A percentile compares a stretch with the other conserved stretches of the same genome.
phyloP scores from a whole-genome alignment of 805 yeast species.

The Kazachstania viticola region DNA sequence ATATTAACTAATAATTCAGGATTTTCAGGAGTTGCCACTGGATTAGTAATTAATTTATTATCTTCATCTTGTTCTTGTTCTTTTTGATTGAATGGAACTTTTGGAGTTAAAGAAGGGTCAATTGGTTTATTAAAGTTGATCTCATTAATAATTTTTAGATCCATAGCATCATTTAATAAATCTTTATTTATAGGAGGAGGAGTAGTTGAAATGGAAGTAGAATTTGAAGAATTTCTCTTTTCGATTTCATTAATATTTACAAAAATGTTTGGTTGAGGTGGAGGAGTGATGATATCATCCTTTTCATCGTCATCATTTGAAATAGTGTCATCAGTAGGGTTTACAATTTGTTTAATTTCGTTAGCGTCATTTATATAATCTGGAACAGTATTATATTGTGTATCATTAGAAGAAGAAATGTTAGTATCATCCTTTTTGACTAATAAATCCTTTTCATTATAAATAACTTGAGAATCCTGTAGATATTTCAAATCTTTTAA shows the following conservation, averaged over 20 bases:
- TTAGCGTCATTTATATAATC: constrained; percentile 3
- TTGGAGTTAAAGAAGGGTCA: constrained; percentile 9
- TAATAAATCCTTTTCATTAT: background rate
- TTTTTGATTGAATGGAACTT: constrained; percentile 3
- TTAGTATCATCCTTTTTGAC: background rate
- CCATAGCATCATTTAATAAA: constrained; percentile 5
- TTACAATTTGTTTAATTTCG: constrained; percentile 1
- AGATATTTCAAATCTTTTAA: constrained; percentile 16
- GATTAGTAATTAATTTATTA: constrained; percentile 7
- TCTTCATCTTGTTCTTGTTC: background rate
- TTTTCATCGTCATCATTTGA: background rate
- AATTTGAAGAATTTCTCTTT: background rate
- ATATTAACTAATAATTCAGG: constrained; percentile 21
- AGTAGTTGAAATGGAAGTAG: background rate
- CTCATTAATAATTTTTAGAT: constrained; percentile 1
- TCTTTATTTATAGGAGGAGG: background rate
- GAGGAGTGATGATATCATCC: background rate
- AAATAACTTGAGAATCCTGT: constrained; percentile 14
- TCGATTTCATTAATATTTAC: constrained; percentile 1
- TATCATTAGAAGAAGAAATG: no score
- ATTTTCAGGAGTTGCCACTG: constrained; percentile 22
- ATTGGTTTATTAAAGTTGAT: constrained; percentile 6
- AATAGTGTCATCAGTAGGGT: background rate
- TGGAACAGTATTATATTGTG: no score
- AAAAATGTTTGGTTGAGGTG: background rate